Base-by-base conservation (phyloP, 1,284 basidiomycete genomes). In the Austropuccinia psidii region DNA sequence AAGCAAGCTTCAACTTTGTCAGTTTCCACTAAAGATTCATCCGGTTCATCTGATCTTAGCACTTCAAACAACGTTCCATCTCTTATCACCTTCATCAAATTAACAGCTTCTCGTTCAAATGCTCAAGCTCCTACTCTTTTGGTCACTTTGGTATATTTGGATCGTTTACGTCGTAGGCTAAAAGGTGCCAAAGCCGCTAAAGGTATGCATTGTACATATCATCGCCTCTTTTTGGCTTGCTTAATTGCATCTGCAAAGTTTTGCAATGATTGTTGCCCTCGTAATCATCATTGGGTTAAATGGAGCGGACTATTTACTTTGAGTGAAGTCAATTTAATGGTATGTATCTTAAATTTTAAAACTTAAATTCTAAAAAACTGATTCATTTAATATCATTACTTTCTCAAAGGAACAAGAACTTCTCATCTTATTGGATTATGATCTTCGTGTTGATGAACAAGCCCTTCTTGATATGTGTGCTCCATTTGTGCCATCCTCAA, bases 221-320 rank as follows among this genome's bases (percentile, higher is more conserved):
- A 97, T 81, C 89, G 95, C 64, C 89, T 98, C 76, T 97, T 98
- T 83, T 86, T 98, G 77, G 94, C 95, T 39, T 89, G 90, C 0
- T 87, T 98, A 79, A 98, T 98, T 81, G 90, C 93, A 60, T 89
- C 95, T 33, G 90, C 93, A 77, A 98, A 98, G 83, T 98, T 97
- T 82, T 87, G 98, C 79, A 97, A 98, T 83, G 94, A 97, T 83
- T 92, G 90, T 39, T 89, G 89, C 49, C 91, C 91, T 17, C 6
- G 67, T 1, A 69, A 69, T n/a, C 35, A 45, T n/a, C 67, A 69
- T n/a, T 69, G 67, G 67, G 67, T 69, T 6, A 69, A 69, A 49
- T 69, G 67, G 67, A 69, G 67, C 49, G 67, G 67, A 7, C 52
- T 69, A 19, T 69, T 69, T 43, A 69, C 67, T 0, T 29, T 69